phyloP scores from a whole-genome alignment of 495 filamentous ascomycete genomes.

The Penicillium mononematosum region DNA sequence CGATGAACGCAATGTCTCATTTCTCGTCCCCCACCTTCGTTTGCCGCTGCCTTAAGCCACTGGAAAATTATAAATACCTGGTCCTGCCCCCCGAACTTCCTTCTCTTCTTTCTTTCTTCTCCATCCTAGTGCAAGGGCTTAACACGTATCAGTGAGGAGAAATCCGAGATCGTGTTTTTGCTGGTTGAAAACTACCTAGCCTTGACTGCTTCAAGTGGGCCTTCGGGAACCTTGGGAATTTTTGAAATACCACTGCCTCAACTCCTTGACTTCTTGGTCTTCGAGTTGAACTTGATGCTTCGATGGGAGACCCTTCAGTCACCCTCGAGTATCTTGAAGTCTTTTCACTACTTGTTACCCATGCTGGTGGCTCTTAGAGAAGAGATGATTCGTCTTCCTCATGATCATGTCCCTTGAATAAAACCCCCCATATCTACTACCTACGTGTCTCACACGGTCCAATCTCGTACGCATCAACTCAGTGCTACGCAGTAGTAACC shows the following conservation, averaged over 20 bases:
- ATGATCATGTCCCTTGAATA: neutral
- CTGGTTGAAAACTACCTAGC: constrained; percentile 59
- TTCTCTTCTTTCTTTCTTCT: constrained; percentile 43
- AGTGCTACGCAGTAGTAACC: neutral
- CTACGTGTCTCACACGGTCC: neutral
- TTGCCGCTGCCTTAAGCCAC: constrained; percentile 30
- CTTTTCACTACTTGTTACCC: constrained; percentile 48
- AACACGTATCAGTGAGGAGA: constrained; percentile 58
- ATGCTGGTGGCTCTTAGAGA: constrained; percentile 47
- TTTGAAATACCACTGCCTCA: constrained; percentile 44
- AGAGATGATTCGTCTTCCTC: constrained; percentile 24
- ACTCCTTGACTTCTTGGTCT: constrained; percentile 20
- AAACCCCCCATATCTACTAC: neutral
- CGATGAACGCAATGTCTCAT: too few species aligned
- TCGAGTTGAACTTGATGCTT: constrained; percentile 17
- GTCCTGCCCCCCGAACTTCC: neutral
- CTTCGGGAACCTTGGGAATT: constrained; percentile 50
- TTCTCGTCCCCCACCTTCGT: constrained; percentile 2
- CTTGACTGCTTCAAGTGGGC: constrained; percentile 47
- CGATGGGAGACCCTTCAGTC: neutral
- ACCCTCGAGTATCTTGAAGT: constrained; percentile 5
- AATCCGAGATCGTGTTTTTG: constrained; percentile 59
- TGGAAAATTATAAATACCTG: constrained; percentile 25
- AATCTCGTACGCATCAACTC: neutral
- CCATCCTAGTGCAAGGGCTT: constrained; percentile 56